Base-by-base conservation (phyloP, 179 eudicot genomes). In the Pouteria campechiana region DNA sequence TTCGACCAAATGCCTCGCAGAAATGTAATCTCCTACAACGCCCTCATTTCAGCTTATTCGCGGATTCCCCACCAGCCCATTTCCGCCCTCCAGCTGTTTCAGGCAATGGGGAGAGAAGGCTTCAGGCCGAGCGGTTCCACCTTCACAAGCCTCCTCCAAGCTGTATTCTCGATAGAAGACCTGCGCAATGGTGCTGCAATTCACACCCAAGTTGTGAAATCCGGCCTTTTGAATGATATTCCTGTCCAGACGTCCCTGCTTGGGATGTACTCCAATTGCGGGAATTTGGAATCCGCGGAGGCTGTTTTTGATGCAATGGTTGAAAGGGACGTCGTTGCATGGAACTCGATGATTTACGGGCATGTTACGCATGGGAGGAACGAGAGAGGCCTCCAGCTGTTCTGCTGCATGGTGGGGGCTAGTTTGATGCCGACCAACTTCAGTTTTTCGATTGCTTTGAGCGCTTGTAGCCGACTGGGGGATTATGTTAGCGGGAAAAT, bases 1-100 rank as follows among this genome's bases (percentile, higher is more conserved):
- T 81, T 89, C 71, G 95, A 89, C 50, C 56, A 69, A 74, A 89
- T 89, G 95, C 83, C 83, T 54, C 64, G 59, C 0, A 57, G 76
- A 73, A 89, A 58, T 61, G 44, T 76, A 33, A 66, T 85, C 20
- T 74, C 97, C 7, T 89, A 70, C 58, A 85, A 76, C 33, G 60
- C 74, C 15, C 62, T 85, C 32, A 69, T 89, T 32, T 38, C 83
- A 0, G 72, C 93, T 25, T 76, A 71, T 75, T 74, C 90, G 50
- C 85, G 83, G 14, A 41, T 41, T 29, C 55, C 66, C 14, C 38
- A 37, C 13, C 60, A 40, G 7, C 65, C 54, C 9, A 36, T 23
- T 25, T 25, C 32, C 16, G 60, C 68, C 2, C 70, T 81, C 45
- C 16, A 22, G 3, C 39, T 81, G 54, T 58, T 81, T 22, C 4